Evolutionary conservation across 2,329 filamentous ascomycete species (phyloP).

Genomic region (Colletotrichum sp.): DNA sequence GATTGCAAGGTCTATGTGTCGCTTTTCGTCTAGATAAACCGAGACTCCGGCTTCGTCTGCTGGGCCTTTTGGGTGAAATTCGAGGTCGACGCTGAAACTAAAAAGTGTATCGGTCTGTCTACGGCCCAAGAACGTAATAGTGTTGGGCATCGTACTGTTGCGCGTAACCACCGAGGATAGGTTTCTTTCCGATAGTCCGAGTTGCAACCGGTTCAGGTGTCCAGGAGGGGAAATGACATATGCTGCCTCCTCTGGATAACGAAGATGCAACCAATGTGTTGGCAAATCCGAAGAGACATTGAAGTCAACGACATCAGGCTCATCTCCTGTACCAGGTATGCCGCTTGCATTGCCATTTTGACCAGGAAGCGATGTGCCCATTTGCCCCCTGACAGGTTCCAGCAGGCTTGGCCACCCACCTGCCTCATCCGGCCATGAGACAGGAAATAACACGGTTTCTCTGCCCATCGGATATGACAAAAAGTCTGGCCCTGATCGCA

Average conservation of each 20-base stretch:
- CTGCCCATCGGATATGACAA: constrained; percentile 58
- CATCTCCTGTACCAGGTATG: background rate
- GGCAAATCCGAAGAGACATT: background rate
- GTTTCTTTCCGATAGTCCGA: background rate
- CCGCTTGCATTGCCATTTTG: background rate
- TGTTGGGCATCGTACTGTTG: background rate
- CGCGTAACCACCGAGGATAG: background rate
- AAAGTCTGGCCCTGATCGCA: constrained; percentile 50
- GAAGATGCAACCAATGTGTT: background rate
- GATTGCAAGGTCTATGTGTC: background rate
- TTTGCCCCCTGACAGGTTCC: background rate
- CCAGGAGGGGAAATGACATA: background rate
- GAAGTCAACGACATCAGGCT: background rate
- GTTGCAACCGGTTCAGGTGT: background rate
- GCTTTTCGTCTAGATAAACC: background rate
- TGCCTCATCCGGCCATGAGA: constrained; percentile 33
- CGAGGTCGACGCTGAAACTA: background rate
- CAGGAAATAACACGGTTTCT: constrained; percentile 51
- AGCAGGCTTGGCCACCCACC: constrained; percentile 38
- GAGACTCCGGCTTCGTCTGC: background rate
- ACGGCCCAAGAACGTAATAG: background rate
- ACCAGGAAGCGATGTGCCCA: background rate
- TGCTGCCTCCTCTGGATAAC: background rate
- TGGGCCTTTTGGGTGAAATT: background rate
- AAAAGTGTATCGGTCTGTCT: background rate